Evolutionary conservation across 345 rosid species (phyloP), one percentile per base, ranked within the genome.

Genomic region (Odontarrhena argentea): DNA sequence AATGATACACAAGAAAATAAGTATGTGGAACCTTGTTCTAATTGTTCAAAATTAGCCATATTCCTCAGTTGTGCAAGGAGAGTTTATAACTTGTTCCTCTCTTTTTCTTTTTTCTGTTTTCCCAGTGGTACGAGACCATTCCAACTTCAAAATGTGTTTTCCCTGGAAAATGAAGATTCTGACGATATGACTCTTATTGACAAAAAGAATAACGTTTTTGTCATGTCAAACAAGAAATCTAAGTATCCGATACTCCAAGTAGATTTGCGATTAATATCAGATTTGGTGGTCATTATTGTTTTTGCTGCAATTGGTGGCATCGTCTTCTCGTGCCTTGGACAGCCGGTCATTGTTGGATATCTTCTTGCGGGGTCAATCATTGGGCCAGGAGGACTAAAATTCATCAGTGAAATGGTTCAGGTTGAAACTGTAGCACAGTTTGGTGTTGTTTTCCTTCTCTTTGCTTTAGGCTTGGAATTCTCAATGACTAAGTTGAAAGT

Each of bases 381-480:
- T 64, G 98, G 98, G 65, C 99, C 98, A 12, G 99, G 99, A 52
- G 99, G 99, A 26, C 80, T 91, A 79, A 91, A 95, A 72, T 95
- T 91, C 78, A 89, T 95, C 43, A 88, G 89, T 55, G 99, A 95
- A 83, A 84, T 95, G 96, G 99, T 95, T n/a, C 98, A 91, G 98
- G 96, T 95, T 61, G 97, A 95, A 78, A 95, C 96, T 13, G 83
- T 91, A 26, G 99, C 97, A 6, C 99, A 95, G 67, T 95, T 95
- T 63, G 99, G 99, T 68, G 99, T 95, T 60, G 91, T 95, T 67
- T 95, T 95, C 81, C 97, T 95, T 74, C 99, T 95, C 67, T 95
- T 95, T 68, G 97, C 99, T 77, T 79, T 95, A 67, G 99, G 99
- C 7, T 83, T 95, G 70, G 99, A 95, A 81, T 95, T 95, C 75